Conservation (phyloP, 2,329 filamentous ascomycete genomes). For the Fusarium tupiense region DNA sequence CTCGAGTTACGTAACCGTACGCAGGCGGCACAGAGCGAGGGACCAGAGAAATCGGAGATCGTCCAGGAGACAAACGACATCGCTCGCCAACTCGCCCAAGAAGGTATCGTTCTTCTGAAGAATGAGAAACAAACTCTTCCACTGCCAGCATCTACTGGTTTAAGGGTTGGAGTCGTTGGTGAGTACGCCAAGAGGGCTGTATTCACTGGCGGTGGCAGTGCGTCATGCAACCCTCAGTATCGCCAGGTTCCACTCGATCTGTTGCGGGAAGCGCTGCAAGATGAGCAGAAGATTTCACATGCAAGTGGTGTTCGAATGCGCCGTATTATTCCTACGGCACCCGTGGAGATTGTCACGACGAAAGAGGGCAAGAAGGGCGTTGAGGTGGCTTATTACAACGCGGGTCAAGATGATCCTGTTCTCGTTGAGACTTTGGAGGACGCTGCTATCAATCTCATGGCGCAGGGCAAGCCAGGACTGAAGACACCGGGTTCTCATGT, state of each 20-base stretch:
- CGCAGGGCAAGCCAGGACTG: fast-evolving
- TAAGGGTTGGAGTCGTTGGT: not conserved
- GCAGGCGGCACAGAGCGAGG: not conserved
- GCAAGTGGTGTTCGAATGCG: not conserved
- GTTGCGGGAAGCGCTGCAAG: fast-evolving
- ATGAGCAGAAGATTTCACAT: fast-evolving
- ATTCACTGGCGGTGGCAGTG: not conserved
- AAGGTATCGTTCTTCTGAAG: slow-evolving; percentile 28
- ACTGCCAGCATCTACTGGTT: fast-evolving
- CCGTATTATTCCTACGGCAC: not conserved
- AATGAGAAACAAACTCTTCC: slow-evolving; percentile 1
- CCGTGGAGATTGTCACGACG: not conserved
- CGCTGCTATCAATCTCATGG: not conserved
- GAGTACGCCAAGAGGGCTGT: not conserved
- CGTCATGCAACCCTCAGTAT: not conserved
- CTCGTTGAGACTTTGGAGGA: not conserved
- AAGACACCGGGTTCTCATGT: not conserved
- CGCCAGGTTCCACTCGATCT: not conserved
- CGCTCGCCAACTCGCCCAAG: slow-evolving; percentile 5
- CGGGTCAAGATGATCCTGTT: fast-evolving
- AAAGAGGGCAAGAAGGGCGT: not conserved
- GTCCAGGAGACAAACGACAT: slow-evolving; percentile 16
- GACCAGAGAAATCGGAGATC: slow-evolving; percentile 15
- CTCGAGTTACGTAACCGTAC: slow-evolving; percentile 21
- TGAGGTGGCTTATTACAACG: not conserved